phyloP scores from a whole-genome alignment of 139 green algal species.

The Tetraselmis chui region DNA sequence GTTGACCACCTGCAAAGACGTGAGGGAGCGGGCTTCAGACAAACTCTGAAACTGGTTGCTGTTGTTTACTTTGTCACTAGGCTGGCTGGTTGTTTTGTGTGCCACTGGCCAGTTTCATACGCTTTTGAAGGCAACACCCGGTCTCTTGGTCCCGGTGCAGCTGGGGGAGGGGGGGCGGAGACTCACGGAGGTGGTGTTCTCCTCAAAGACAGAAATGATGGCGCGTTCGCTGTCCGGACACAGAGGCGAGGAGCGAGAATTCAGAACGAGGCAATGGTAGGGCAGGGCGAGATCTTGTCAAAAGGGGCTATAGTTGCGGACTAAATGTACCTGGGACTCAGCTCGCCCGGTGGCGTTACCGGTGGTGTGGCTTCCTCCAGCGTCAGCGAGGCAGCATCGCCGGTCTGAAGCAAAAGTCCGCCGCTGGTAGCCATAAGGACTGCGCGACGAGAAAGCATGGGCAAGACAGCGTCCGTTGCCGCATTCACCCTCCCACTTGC shows the following conservation, averaged over 20 bases:
- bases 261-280: not conserved
- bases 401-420: no score
- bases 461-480: no score
- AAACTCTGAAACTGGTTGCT: no score
- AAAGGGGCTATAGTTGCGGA: not conserved
- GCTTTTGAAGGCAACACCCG: no score
- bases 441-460: no score
- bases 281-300: not conserved
- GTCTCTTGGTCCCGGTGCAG: not conserved
- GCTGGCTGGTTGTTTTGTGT: not conserved
- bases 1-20: constrained; percentile 36
- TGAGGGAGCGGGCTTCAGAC: no score
- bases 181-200: constrained; percentile 25
- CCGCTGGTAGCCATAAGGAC: no score
- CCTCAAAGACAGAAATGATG: constrained; percentile 52
- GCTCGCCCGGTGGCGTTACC: not conserved
- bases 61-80: not conserved
- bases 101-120: not conserved
- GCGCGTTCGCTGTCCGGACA: constrained; percentile 40
- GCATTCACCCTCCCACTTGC: no score
- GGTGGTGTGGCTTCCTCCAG: not conserved
- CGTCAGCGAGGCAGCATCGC: not conserved
- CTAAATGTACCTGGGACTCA: not conserved
- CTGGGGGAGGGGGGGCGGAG: no score
- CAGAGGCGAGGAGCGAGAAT: no score